Evolutionary conservation across 768 basidiomycete genomes (phyloP), one percentile per base, ranked within the genome.

Genomic region (Cyclocybe aegerita): DNA sequence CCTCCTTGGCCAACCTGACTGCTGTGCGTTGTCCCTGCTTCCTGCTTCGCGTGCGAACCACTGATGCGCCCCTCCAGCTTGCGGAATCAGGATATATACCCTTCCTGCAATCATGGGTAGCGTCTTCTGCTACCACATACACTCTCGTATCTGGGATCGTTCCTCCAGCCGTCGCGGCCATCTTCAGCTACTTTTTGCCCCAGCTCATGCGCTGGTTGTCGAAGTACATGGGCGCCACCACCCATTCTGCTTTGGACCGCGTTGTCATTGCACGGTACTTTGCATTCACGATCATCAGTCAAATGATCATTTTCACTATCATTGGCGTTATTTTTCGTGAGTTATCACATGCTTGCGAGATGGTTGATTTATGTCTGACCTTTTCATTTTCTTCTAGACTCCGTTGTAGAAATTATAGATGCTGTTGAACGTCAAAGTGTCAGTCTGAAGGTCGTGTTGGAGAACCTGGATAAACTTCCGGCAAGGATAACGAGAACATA

Each of bases 231-330:
- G 68, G 71, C n/a, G 69, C 75, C 44, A 62, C 74, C 39, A 87
- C 81, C 0, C 74, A 80, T 46, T 80, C 85, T 3, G 73, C 82
- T 30, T 73, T 90, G 39, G 92, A 93, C 56, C 81, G 90, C 23
- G 81, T 84, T 31, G 89, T 93, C 46, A 77, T 90, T 17, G 87
- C 86, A 10, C 81, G 88, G 17, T 94, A 93, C 69, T 94, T 84
- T 60, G 79, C 88, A 6, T 94, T 95, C 76, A 73, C 93, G 62
- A 80, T 93, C 52, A 82, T 91, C 63, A 88, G 87, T 46, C 90
- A 93, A 64, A 66, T 95, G 61, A 71, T 94, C 52, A 79, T 94
- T 63, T 95, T 94, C 70, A 90, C 87, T 9, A 62, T 91, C 46
- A 82, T 93, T 47, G 86, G 87, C 30, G 90, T 90, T 32, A 70